These are phyloP conservation scores for Schizopora paradoxa DNA, from an alignment of 1,284 basidiomycete genomes.

Conservation along the genomic window DNA sequence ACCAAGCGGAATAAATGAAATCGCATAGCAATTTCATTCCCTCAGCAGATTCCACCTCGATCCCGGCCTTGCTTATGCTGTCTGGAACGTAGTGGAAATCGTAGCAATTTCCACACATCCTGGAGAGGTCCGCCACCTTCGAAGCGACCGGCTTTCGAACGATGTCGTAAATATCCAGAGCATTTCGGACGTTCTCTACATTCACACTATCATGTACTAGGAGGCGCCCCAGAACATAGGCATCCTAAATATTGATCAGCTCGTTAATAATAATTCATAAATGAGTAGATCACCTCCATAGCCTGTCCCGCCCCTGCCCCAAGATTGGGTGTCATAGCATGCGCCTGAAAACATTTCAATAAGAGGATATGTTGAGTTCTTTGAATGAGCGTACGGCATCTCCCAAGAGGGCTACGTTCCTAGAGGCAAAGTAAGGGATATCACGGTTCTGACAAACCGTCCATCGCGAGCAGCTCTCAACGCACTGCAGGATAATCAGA, in stretches of 20 bases:
- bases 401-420: conserved; percentile 23
- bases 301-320: conserved; percentile 38
- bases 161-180: conserved; percentile 22
- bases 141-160: conserved; percentile 23
- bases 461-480: conserved; percentile 24
- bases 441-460: conserved; percentile 22
- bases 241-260: conserved; percentile 25
- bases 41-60: conserved; percentile 7
- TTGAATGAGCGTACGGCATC: conserved; percentile 22
- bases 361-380: neutral
- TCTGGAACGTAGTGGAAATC: conserved; percentile 11
- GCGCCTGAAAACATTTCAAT: conserved; percentile 24
- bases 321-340: conserved; percentile 37
- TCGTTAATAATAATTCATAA: neutral
- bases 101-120: conserved; percentile 11
- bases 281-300: conserved; percentile 29
- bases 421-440: conserved; percentile 22
- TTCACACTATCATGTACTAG: conserved; percentile 24
- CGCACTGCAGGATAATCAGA: conserved; percentile 18
- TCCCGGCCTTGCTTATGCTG: neutral
- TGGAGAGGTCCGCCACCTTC: conserved; percentile 10
- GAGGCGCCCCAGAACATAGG: conserved; percentile 32
- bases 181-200: conserved; percentile 16
- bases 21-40: conserved; percentile 25
- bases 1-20: conserved; percentile 30